phyloP scores from a whole-genome alignment of 345 rosid genomes.

The Bruguiera sexangula region DNA sequence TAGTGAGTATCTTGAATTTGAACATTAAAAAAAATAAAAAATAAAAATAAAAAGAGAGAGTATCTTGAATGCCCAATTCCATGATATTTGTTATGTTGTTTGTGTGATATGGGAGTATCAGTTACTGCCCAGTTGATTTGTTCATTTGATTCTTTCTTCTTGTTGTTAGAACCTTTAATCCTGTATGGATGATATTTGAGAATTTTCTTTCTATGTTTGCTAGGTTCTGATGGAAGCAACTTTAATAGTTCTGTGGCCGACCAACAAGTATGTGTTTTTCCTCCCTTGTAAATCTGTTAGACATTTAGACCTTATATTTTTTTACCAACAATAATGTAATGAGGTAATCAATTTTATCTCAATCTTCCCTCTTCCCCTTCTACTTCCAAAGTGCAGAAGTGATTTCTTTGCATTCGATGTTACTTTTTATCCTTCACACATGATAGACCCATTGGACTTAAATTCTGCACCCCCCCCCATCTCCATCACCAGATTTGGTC shows the following conservation, averaged over 20 bases:
- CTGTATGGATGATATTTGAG: constrained; percentile 7
- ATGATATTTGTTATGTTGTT: neutral
- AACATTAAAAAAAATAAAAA: too few relatives aligned
- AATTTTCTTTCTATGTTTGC: constrained; percentile 16
- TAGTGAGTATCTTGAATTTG: too few relatives aligned
- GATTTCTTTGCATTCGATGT: neutral
- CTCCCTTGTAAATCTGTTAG: constrained; percentile 19
- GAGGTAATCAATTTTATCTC: too few relatives aligned
- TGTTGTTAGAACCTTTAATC: constrained; percentile 3
- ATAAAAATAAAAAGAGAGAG: too few relatives aligned
- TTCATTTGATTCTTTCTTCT: neutral
- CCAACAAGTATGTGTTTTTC: constrained; percentile 66
- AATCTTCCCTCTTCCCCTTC: too few relatives aligned
- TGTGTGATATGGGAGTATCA: neutral
- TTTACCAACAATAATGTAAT: too few relatives aligned
- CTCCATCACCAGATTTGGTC: neutral
- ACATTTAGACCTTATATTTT: neutral
- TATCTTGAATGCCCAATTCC: too few relatives aligned
- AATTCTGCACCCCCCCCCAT: neutral
- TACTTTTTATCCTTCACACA: neutral
- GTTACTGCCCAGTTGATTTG: neutral
- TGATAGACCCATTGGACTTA: neutral
- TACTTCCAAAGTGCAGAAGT: too few relatives aligned
- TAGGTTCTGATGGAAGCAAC: constrained; percentile 77
- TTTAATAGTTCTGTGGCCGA: constrained; percentile 94